These are phyloP conservation scores for Eremothecium cymbalariae DNA, from an alignment of 1,139 yeast genomes.

Conservation along the genomic window DNA sequence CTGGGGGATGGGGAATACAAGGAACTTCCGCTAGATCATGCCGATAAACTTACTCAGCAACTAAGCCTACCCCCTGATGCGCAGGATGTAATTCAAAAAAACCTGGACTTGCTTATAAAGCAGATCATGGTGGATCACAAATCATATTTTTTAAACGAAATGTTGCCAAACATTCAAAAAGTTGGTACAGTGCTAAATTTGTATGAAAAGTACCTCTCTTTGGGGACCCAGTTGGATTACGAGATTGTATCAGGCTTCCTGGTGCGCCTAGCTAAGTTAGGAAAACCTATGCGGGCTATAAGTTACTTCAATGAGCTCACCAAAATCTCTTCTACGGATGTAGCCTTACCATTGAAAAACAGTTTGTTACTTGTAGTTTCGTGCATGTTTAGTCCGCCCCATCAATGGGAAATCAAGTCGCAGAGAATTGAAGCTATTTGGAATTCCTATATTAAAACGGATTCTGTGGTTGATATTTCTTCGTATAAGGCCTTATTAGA, in stretches of 20 bases:
- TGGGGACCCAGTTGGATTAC: conserved; percentile 9
- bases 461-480: conserved; percentile 10
- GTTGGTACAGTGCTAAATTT: conserved; percentile 2
- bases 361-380: conserved; percentile 22
- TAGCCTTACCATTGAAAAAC: conserved; percentile 13
- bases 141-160: conserved; percentile 11
- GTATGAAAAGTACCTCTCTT: conserved; percentile 9
- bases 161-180: conserved; percentile 7
- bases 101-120: conserved; percentile 9
- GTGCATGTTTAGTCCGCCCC: conserved; percentile 11
- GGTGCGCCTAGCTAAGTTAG: conserved; percentile 17
- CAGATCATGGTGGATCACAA: conserved; percentile 14
- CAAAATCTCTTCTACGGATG: background rate
- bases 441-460: conserved; percentile 24
- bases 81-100: conserved; percentile 7
- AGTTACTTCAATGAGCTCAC: conserved; percentile 16
- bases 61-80: conserved; percentile 4
- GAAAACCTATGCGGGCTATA: conserved; percentile 19
- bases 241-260: conserved; percentile 20
- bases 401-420: conserved; percentile 12
- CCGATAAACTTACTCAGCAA: conserved; percentile 7
- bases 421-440: conserved; percentile 28
- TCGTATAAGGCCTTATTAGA: conserved; percentile 21
- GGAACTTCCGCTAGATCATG: conserved; percentile 2
- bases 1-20: background rate